Evolutionary conservation across 2,329 filamentous ascomycete species (phyloP).

Genomic region (Cladosporium sp.): DNA sequence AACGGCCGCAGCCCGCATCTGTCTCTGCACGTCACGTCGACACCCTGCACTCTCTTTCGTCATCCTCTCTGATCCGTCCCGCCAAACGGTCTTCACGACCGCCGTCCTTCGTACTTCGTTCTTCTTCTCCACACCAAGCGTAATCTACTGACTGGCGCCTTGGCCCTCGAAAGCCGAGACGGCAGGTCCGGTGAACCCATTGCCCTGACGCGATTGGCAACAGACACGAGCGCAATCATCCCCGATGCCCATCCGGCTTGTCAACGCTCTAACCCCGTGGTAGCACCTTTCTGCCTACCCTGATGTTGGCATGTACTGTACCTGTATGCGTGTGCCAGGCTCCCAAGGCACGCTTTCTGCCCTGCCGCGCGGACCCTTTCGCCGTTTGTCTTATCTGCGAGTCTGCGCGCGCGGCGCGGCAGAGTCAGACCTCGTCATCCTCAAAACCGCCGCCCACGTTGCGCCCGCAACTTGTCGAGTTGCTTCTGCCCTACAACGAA

Average conservation of each 20-base stretch:
- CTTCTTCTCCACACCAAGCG: not conserved
- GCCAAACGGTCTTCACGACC: conserved; percentile 4
- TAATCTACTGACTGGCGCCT: conserved; percentile 3
- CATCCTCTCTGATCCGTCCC: not conserved
- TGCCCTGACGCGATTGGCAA: conserved; percentile 1
- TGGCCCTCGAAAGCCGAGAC: conserved; percentile 15
- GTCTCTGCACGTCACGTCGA: not conserved
- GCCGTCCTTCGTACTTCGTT: not conserved
- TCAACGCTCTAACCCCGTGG: not conserved
- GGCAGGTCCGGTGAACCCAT: conserved; percentile 5
- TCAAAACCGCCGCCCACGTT: not conserved
- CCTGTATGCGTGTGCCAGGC: not conserved
- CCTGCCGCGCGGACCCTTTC: not conserved
- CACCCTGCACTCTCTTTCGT: conserved; percentile 9
- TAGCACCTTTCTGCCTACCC: not conserved
- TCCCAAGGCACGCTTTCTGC: not conserved
- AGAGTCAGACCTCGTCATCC: conserved; percentile 2
- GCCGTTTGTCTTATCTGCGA: not conserved
- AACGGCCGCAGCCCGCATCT: conserved; percentile 11
- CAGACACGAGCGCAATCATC: not conserved
- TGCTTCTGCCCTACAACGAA: not conserved
- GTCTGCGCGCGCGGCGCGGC: not conserved
- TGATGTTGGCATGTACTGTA: not conserved
- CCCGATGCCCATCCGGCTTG: not conserved
- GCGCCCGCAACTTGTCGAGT: not conserved